phyloP scores from a whole-genome alignment of 2,329 filamentous ascomycete species.

The Eutypa lata region DNA sequence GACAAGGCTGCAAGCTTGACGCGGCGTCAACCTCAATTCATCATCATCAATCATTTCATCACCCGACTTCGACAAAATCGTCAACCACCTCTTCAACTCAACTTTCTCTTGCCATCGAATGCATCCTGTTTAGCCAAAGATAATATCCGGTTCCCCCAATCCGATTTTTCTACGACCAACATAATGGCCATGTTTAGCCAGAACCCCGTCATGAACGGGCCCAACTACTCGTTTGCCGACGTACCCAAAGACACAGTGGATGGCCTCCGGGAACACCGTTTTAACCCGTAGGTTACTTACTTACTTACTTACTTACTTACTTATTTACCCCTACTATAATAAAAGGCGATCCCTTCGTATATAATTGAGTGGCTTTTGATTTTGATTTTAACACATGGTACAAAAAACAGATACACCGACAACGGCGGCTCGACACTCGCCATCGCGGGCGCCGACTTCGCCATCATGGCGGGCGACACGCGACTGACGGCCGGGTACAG shows the following conservation, averaged over 20 bases:
- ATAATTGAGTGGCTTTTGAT: no score
- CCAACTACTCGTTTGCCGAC: slow-evolving; percentile 67
- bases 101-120: not conserved
- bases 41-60: slow-evolving; percentile 4
- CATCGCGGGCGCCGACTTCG: slow-evolving; percentile 90
- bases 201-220: slow-evolving; percentile 65
- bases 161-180: slow-evolving; percentile 12
- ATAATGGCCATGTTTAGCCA: slow-evolving; percentile 69
- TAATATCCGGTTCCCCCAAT: not conserved
- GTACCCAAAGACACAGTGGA: slow-evolving; percentile 51
- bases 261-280: slow-evolving; percentile 70
- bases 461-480: slow-evolving; percentile 96
- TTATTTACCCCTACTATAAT: not conserved
- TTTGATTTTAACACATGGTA: slow-evolving; percentile 6
- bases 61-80: slow-evolving; percentile 1
- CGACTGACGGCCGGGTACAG: slow-evolving; percentile 94
- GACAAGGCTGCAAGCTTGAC: slow-evolving; percentile 51
- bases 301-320: not conserved
- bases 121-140: not conserved
- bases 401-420: slow-evolving; percentile 75
- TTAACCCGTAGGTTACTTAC: slow-evolving; percentile 73
- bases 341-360: no score
- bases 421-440: slow-evolving; percentile 96
- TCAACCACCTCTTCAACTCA: not conserved
- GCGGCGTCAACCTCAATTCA: slow-evolving; percentile 7